These are phyloP conservation scores for Hymenoscyphus linearis DNA, from an alignment of 2,329 filamentous ascomycete species.

Conservation along the genomic window DNA sequence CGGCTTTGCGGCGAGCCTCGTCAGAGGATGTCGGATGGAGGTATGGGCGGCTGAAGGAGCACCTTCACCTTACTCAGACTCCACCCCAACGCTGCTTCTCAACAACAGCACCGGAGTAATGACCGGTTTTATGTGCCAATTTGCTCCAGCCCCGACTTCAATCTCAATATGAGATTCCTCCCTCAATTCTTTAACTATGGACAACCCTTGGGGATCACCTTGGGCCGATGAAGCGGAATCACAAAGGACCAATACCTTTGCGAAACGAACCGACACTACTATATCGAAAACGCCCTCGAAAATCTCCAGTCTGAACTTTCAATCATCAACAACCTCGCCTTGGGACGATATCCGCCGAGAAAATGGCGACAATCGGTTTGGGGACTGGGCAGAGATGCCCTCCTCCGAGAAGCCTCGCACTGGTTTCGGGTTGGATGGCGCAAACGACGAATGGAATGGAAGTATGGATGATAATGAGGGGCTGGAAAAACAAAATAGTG, in stretches of 20 bases:
- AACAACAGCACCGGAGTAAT: constrained; percentile 5
- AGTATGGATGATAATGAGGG: constrained; percentile 2
- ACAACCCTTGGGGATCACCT: constrained; percentile 36
- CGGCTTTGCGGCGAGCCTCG: background rate
- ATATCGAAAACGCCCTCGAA: constrained; percentile 18
- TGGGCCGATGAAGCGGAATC: constrained; percentile 33
- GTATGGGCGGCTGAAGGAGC: background rate
- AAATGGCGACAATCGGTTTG: constrained; percentile 23
- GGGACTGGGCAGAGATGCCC: constrained; percentile 24
- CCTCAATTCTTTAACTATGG: constrained; percentile 29
- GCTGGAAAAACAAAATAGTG: constrained; percentile 3
- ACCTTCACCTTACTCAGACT: constrained; percentile 7
- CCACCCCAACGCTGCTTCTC: constrained; percentile 10
- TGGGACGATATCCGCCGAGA: constrained; percentile 18
- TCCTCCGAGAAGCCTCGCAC: background rate
- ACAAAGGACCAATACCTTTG: constrained; percentile 12
- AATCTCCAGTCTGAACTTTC: constrained; percentile 16
- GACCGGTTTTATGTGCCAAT: background rate
- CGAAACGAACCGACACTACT: constrained; percentile 6
- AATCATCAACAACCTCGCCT: constrained; percentile 18
- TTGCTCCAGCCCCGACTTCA: constrained; percentile 23
- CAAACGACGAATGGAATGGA: constrained; percentile 15
- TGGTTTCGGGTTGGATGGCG: constrained; percentile 16
- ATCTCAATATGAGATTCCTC: constrained; percentile 29
- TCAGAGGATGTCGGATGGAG: background rate